Evolutionary conservation across 768 basidiomycete genomes (phyloP).

Genomic region (Macrolepiota fuliginosa): DNA sequence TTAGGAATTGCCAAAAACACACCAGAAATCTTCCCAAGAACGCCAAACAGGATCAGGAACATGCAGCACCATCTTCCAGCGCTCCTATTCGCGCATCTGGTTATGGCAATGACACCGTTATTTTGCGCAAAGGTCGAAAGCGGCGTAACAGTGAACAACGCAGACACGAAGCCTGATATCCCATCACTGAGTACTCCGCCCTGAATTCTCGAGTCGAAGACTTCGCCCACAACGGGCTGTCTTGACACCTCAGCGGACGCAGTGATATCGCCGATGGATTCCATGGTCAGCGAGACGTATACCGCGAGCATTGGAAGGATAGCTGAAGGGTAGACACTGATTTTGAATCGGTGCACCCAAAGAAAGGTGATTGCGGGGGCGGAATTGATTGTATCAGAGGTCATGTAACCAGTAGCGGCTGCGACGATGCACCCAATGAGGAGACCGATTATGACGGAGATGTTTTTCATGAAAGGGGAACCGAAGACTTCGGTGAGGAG

Average conservation of each 20-base stretch:
- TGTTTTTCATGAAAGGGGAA: slow-evolving; percentile 81
- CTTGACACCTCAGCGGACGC: slow-evolving; percentile 82
- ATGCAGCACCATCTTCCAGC: slow-evolving; percentile 79
- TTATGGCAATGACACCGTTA: slow-evolving; percentile 81
- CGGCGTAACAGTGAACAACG: slow-evolving; percentile 78
- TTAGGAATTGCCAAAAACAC: slow-evolving; percentile 85
- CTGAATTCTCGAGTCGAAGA: slow-evolving; percentile 82
- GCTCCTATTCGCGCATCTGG: slow-evolving; percentile 76
- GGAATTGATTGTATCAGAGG: slow-evolving; percentile 56
- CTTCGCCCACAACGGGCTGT: slow-evolving; percentile 65
- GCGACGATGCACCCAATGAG: slow-evolving; percentile 79
- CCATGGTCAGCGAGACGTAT: slow-evolving; percentile 70
- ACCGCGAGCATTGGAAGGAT: slow-evolving; percentile 44
- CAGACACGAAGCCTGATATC: slow-evolving; percentile 77
- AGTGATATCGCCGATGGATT: slow-evolving; percentile 83
- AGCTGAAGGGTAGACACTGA: slow-evolving; percentile 73
- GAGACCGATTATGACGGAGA: slow-evolving; percentile 73
- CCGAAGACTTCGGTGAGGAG: slow-evolving; percentile 82
- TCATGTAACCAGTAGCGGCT: slow-evolving; percentile 77
- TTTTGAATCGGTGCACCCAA: slow-evolving; percentile 79
- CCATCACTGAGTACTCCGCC: slow-evolving; percentile 83
- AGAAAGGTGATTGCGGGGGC: slow-evolving; percentile 82
- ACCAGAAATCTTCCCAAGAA: slow-evolving; percentile 80
- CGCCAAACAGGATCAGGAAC: slow-evolving; percentile 78
- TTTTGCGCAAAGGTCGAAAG: slow-evolving; percentile 83